Conservation (phyloP, 2,329 filamentous ascomycete species). For the Diaporthe sp. region DNA sequence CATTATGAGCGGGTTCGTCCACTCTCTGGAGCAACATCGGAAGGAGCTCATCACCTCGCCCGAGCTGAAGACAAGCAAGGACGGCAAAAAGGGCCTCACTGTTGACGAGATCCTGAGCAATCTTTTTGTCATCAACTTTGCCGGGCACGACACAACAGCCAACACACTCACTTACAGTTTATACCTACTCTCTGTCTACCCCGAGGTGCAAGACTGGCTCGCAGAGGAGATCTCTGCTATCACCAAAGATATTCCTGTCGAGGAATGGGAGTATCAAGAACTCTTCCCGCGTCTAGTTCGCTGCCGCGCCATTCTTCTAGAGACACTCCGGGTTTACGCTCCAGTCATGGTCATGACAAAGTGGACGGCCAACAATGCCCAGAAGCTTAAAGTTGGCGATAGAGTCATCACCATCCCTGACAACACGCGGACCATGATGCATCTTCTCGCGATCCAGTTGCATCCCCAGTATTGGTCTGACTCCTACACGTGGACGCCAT, state of each 20-base stretch:
- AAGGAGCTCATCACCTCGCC: neutral
- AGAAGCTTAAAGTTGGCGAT: constrained; percentile 39
- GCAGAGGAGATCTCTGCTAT: constrained; percentile 55
- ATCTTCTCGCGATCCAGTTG: constrained; percentile 45
- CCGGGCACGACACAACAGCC: constrained; percentile 66
- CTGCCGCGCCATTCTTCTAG: constrained; percentile 57
- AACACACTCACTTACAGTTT: constrained; percentile 59
- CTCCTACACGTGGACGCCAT: constrained; percentile 46
- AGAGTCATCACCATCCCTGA: constrained; percentile 44
- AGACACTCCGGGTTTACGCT: constrained; percentile 58
- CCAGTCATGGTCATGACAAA: constrained; percentile 45
- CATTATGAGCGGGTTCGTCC: neutral
- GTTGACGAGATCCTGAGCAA: constrained; percentile 64
- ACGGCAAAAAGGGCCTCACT: constrained; percentile 46
- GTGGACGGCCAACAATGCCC: constrained; percentile 10
- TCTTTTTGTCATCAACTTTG: constrained; percentile 63
- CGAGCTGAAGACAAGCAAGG: constrained; percentile 9
- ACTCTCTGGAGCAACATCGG: neutral
- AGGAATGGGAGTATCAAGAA: constrained; percentile 52
- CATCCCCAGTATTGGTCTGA: constrained; percentile 48
- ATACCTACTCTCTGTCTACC: constrained; percentile 59
- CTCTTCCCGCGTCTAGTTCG: constrained; percentile 57
- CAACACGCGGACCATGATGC: constrained; percentile 32
- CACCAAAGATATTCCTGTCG: constrained; percentile 35
- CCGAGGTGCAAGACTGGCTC: constrained; percentile 60